These are phyloP conservation scores for Chamaenerion angustifolium DNA, from an alignment of 345 rosid species.

Conservation along the genomic window DNA sequence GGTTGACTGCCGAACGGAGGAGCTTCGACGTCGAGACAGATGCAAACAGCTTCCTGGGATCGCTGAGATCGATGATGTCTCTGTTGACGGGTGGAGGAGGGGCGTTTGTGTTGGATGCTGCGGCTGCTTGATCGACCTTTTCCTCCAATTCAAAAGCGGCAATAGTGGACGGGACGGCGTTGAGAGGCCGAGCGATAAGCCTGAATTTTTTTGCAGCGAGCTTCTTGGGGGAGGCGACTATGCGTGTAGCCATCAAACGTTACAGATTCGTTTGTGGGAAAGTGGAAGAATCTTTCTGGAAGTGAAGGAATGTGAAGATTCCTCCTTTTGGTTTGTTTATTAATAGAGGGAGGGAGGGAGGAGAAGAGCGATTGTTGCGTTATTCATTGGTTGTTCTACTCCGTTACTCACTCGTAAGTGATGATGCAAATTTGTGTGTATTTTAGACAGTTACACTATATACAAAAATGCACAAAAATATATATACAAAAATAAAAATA, in stretches of 20 bases:
- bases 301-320: conserved; percentile 5
- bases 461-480: too few species aligned
- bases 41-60: conserved; percentile 42
- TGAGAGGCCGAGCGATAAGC: conserved; percentile 20
- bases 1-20: conserved; percentile 32
- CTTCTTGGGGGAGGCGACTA: conserved; percentile 5
- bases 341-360: background rate
- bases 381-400: too few species aligned
- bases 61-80: conserved; percentile 30
- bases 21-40: conserved; percentile 32
- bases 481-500: too few species aligned
- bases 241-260: background rate
- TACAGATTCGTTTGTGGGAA: too few species aligned
- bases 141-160: conserved; percentile 15
- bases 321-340: too few species aligned
- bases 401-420: too few species aligned
- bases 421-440: too few species aligned
- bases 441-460: too few species aligned
- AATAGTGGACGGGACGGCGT: conserved; percentile 29
- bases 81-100: background rate
- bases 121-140: conserved; percentile 1
- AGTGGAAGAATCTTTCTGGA: too few species aligned
- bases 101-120: background rate
- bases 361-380: too few species aligned
- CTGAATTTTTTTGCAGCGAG: conserved; percentile 13